Evolutionary conservation across 2,329 filamentous ascomycete genomes (phyloP), one percentile per base, ranked within the genome.

Genomic region (Aspergillus sp.): DNA sequence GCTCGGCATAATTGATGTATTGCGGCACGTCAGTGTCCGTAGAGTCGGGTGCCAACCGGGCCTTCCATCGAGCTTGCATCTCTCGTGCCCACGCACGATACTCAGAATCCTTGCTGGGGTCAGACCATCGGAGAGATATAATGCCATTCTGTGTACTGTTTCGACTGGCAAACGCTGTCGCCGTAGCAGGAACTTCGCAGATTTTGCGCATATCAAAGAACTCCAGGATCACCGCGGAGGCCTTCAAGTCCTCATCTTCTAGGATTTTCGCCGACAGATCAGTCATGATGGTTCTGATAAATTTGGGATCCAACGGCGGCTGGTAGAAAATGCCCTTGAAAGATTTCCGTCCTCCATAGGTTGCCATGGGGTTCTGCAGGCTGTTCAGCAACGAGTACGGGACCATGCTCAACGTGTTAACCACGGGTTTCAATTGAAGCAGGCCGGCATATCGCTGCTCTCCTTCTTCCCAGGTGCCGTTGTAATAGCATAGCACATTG

Each of bases 131-230:
- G 29, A 72, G 61, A 4, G 57, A 54, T 2, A 71, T 62, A 44
- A 71, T 59, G 1, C 68, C 67, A 42, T 76, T 73, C 50, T 72
- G 72, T 34, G 72, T 71, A 4, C 57, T 56, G 5, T 70, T 72
- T 4, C 74, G 65, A 49, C 71, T 73, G 3, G 72, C 69, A 47
- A 73, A 74, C 0, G 74, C 69, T 4, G 69, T 77, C 1, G 61
- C 65, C 2, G 60, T 50, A 1, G 62, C 51, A 0, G 61, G 54
- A 4, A 73, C 60, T n/a, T 62, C 54, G 1, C 63, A 60, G 27
- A 71, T 60, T 53, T 71, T 69, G 3, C 58, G 54, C 45, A 68
- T 67, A 19, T 73, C 65, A 27, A 68, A 66, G 27, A 71, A 61
- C 50, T 78, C 74, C 4, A 73, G 67, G 1, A 70, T 57, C 2